Base-by-base conservation (phyloP, 345 rosid species). In the Citrus cavaleriei region DNA sequence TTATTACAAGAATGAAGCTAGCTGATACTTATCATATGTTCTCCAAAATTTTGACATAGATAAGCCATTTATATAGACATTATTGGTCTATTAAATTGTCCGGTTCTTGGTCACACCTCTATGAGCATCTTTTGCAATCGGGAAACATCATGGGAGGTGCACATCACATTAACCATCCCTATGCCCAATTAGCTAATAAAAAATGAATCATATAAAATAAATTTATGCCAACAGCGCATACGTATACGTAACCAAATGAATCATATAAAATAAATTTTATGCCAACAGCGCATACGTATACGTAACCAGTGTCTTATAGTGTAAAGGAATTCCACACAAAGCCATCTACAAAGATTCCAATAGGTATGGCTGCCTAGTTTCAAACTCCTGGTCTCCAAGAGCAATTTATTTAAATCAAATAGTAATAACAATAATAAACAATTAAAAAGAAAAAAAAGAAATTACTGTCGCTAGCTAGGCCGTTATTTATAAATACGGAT, bases 271-370 rank as follows among this genome's bases (percentile, higher is more conserved):
- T 7, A 19, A 16, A 22, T 12, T 46, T 46, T 46, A 18, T 5
- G 5, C 6, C 2, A 18, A 18, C 57, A 18, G 22, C 22, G 21
- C 7, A 16, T 51, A 18, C 57, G 57, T 18, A 51, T 16, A 18
- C n/a, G 69, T 63, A 63, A 63, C 35, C 35, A 34, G 63, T 85
- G 87, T 87, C 90, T 63, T 81, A 22, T 87, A 84, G 91, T 82
- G 91, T 7, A 64, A 72, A 59, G 84, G 85, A 75, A 84, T 85
- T 54, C 6, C 6, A 54, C 58, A 54, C 22, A 18, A 18, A 54
- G 78, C 80, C 80, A 59, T 86, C 69, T 24, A 82, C 49, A 21
- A 68, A 88, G 90, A 88, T 88, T 79, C 91, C 89, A n/a, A 28
- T 1, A 21, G 9, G n/a, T n/a, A 14, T 12, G 40, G 4, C 62